Evolutionary conservation across 305 asterid genomes (phyloP).

Genomic region (Withania somnifera): DNA sequence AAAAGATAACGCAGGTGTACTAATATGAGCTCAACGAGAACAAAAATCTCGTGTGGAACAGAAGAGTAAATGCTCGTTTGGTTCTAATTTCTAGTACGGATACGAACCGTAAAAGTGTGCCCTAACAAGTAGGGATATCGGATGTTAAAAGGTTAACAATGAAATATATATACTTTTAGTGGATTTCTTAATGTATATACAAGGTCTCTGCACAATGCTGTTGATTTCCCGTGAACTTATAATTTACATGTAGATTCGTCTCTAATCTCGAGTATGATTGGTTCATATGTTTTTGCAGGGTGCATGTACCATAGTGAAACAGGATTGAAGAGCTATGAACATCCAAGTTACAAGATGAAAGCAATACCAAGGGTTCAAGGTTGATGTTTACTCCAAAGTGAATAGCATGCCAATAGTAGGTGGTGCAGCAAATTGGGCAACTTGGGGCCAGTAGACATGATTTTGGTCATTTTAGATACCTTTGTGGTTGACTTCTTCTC

Average conservation of each 20-base stretch:
- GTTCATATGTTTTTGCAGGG: slow-evolving; percentile 28
- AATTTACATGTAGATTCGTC: not conserved
- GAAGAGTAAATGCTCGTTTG: no score
- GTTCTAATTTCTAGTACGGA: no score
- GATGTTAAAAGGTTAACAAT: no score
- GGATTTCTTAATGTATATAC: no score
- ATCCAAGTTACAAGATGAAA: slow-evolving; percentile 68
- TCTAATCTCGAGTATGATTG: not conserved
- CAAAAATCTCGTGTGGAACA: no score
- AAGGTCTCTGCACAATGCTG: no score
- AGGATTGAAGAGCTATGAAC: slow-evolving; percentile 71
- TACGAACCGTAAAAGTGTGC: no score
- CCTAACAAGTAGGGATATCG: no score
- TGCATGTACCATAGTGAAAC: slow-evolving; percentile 70
- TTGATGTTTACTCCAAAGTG: slow-evolving; percentile 46
- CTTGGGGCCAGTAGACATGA: not conserved
- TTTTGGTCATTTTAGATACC: not conserved
- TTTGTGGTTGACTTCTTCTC: no score
- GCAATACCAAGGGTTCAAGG: slow-evolving; percentile 87
- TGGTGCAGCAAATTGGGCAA: slow-evolving; percentile 74
- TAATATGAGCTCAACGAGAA: no score
- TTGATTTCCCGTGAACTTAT: not conserved
- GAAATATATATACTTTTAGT: no score
- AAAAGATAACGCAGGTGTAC: no score
- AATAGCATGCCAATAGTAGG: slow-evolving; percentile 73